These are phyloP conservation scores for Dothistroma pini DNA, from an alignment of 2,329 filamentous ascomycete genomes.

Conservation along the genomic window DNA sequence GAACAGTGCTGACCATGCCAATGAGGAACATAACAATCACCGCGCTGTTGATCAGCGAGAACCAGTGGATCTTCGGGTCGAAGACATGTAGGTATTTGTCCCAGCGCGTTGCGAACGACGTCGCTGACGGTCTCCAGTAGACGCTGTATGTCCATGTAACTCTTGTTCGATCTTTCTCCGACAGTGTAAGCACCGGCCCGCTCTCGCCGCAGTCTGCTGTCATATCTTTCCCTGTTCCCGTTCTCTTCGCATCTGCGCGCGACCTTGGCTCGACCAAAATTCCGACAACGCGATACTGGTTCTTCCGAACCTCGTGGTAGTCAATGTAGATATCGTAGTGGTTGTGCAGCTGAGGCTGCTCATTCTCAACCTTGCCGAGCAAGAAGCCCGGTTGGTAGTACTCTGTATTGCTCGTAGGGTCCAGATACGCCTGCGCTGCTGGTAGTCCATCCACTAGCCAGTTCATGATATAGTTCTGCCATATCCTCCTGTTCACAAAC, in stretches of 20 bases:
- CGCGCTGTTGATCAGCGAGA: constrained; percentile 93
- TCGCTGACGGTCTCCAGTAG: constrained; percentile 77
- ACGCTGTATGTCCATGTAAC: constrained; percentile 92
- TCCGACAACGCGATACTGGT: constrained; percentile 83
- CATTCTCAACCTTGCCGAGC: constrained; percentile 56
- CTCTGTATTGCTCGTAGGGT: constrained; percentile 68
- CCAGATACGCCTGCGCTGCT: constrained; percentile 76
- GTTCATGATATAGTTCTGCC: constrained; percentile 84
- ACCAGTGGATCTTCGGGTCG: constrained; percentile 98
- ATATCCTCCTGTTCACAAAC: constrained; percentile 80
- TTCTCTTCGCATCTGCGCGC: constrained; percentile 54
- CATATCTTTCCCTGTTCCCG: constrained; percentile 45
- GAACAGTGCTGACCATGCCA: constrained; percentile 86
- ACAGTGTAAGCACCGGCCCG: constrained; percentile 59
- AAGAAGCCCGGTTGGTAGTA: constrained; percentile 93
- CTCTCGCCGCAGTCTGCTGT: constrained; percentile 59
- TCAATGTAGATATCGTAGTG: constrained; percentile 94
- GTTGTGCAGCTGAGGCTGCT: constrained; percentile 70
- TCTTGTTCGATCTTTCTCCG: constrained; percentile 56
- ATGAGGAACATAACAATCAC: constrained; percentile 91
- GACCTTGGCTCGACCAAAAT: constrained; percentile 84
- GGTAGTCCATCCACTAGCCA: constrained; percentile 95
- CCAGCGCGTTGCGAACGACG: constrained; percentile 95
- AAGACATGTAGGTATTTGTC: constrained; percentile 98
- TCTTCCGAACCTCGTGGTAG: constrained; percentile 73